Evolutionary conservation across 2,329 filamentous ascomycete genomes (phyloP).

Genomic region (Geosmithia morbida): DNA sequence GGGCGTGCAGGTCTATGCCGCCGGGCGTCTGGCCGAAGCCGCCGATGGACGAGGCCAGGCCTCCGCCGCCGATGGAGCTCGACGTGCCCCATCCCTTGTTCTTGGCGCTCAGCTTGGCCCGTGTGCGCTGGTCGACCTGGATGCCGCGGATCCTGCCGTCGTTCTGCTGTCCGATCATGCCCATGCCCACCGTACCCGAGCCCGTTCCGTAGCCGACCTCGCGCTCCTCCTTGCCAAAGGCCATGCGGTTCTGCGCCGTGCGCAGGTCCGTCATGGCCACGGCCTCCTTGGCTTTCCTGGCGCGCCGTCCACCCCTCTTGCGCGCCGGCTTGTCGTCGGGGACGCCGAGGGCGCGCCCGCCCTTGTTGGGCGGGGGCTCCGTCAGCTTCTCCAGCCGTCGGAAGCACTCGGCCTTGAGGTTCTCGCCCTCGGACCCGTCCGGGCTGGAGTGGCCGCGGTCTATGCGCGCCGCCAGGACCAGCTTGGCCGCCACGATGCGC

Average conservation of each 20-base stretch:
- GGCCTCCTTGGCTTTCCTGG: constrained; percentile 90
- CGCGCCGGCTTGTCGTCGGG: constrained; percentile 91
- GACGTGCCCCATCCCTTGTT: constrained; percentile 66
- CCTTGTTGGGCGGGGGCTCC: constrained; percentile 81
- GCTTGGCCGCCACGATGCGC: constrained; percentile 85
- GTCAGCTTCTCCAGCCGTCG: constrained; percentile 85
- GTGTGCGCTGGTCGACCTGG: constrained; percentile 85
- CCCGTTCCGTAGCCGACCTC: constrained; percentile 85
- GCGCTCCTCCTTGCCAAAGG: constrained; percentile 87
- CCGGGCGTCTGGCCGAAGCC: constrained; percentile 54
- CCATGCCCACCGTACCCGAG: constrained; percentile 73
- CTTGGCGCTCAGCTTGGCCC: constrained; percentile 86
- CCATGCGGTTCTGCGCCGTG: constrained; percentile 92
- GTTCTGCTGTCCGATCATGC: constrained; percentile 85
- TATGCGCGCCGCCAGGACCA: constrained; percentile 83
- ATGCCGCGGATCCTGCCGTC: constrained; percentile 78
- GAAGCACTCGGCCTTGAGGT: constrained; percentile 68
- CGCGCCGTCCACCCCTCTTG: constrained; percentile 81
- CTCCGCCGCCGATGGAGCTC: constrained; percentile 29
- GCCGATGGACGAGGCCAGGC: constrained; percentile 67
- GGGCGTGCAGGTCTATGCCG: constrained; percentile 55
- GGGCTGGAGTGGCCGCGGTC: constrained; percentile 72
- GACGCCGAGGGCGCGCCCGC: constrained; percentile 70
- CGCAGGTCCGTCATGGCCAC: constrained; percentile 93
- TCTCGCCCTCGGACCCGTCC: constrained; percentile 71